phyloP scores from a whole-genome alignment of 371 early-diverging fungal genomes.

The Parasitella parasitica region DNA sequence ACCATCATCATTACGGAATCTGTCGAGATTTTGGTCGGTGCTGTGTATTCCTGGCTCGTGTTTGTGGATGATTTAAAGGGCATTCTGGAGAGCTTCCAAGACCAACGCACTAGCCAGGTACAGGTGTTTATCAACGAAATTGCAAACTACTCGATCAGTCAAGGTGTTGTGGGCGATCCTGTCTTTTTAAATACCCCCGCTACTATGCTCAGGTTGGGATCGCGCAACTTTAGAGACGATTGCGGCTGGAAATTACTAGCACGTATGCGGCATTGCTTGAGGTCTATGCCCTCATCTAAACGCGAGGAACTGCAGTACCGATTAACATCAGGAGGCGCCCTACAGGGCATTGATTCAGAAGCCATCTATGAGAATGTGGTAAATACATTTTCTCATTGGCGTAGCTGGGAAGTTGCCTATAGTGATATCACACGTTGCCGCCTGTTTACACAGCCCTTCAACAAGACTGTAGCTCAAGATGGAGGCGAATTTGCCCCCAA shows the following conservation, averaged over 20 bases:
- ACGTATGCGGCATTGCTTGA: constrained; percentile 68
- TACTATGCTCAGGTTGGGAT: constrained; percentile 68
- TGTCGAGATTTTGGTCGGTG: constrained; percentile 73
- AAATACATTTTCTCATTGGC: constrained; percentile 59
- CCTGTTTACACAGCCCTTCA: constrained; percentile 55
- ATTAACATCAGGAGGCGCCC: constrained; percentile 42
- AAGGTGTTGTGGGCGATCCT: constrained; percentile 62
- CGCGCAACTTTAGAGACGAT: constrained; percentile 64
- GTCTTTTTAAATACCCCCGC: constrained; percentile 74
- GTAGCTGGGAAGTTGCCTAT: constrained; percentile 65
- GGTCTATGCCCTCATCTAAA: constrained; percentile 39
- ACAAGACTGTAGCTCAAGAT: constrained; percentile 15
- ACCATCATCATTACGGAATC: constrained; percentile 71
- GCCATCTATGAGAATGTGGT: constrained; percentile 54
- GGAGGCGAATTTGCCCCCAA: not conserved
- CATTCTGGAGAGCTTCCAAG: constrained; percentile 55
- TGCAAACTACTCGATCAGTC: constrained; percentile 55
- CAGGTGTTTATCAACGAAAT: constrained; percentile 64
- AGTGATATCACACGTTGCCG: constrained; percentile 48
- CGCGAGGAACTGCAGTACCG: constrained; percentile 46
- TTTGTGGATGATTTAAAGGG: constrained; percentile 65
- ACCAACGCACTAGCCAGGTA: constrained; percentile 54
- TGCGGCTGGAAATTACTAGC: constrained; percentile 79
- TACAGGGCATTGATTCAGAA: constrained; percentile 39
- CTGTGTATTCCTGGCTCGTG: constrained; percentile 71